phyloP scores from a whole-genome alignment of 1,284 basidiomycete species.

The Boletus austroedulis region DNA sequence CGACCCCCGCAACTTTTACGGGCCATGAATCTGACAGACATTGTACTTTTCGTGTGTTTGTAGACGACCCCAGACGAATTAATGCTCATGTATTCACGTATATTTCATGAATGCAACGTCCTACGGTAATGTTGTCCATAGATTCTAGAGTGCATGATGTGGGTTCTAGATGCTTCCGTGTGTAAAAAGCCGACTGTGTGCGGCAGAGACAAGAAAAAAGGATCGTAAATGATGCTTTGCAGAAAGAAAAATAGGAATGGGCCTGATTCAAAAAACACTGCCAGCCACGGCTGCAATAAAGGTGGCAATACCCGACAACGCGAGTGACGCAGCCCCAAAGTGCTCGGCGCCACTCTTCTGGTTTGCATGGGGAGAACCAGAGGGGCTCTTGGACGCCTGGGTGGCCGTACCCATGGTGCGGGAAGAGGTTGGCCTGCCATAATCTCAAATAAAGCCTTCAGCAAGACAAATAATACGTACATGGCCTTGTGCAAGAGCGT shows the following conservation, averaged over 20 bases:
- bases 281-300: slow-evolving; percentile 25
- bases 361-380: slow-evolving; percentile 32
- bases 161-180: not conserved
- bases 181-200: slow-evolving; percentile 1
- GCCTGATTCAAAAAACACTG: slow-evolving; percentile 22
- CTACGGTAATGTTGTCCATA: slow-evolving; percentile 6
- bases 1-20: no score
- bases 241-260: slow-evolving; percentile 10
- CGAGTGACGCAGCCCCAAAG: slow-evolving; percentile 23
- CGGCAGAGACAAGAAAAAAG: slow-evolving; percentile 8
- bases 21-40: not conserved
- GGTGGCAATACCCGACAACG: slow-evolving; percentile 25
- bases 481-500: not conserved
- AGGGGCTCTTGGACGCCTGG: slow-evolving; percentile 11
- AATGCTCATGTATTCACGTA: slow-evolving; percentile 12
- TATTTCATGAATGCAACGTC: slow-evolving; percentile 12
- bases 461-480: slow-evolving; percentile 1
- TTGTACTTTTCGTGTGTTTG: not conserved
- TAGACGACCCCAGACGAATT: not conserved
- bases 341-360: slow-evolving; percentile 36
- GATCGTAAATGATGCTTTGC: not conserved
- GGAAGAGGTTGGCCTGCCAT: slow-evolving; percentile 6
- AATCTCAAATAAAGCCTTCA: not conserved
- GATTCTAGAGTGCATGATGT: not conserved
- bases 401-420: slow-evolving; percentile 1